Base-by-base conservation (phyloP, 23 red algal species). In the Gracilaria domingensis region DNA sequence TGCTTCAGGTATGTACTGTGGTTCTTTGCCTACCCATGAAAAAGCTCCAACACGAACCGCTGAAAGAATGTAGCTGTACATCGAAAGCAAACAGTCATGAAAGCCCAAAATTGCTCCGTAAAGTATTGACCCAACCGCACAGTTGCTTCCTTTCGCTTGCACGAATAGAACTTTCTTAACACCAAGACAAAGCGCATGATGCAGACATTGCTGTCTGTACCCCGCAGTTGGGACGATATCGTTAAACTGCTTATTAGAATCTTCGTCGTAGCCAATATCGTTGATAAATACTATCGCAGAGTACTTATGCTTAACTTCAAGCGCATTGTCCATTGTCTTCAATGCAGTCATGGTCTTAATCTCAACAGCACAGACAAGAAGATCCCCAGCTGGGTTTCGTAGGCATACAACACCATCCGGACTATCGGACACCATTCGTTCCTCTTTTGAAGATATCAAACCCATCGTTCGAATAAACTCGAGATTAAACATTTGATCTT, bases 331-430 rank as follows among this genome's bases (percentile, higher is more conserved):
- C 70, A 85, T 85, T 25, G 81, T 85, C 0, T 56, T 86, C 18
- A 86, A 17, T 18, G 64, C 28, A 49, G 83, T 71, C 83, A 86
- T 86, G 11, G 83, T 86, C 29, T 86, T 86, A 37, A 86, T 49
- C 57, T 86, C 83, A 26, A 86, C 35, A 18, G 65, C 83, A 51
- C 59, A 38, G 12, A 86, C 65, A 50, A 24, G 0, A 16, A 55
- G 7, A 30, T 59, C 35, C 0, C 66, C 39, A 33, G 39, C 83
- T 53, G 48, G 20, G 62, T n/a, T 48, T 50, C 61, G 28, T 3
- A 72, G 0, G 32, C 59, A 47, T 45, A 44, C 20, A 74, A 86
- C 50, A 24, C 61, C 83, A 75, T 86, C 83, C 13, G 83, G 60
- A 47, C 36, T 86, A 7, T 38, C 64, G 9, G 33, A 38, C 35